Conservation (phyloP, 2,329 filamentous ascomycete genomes). For the Chalara sp. region DNA sequence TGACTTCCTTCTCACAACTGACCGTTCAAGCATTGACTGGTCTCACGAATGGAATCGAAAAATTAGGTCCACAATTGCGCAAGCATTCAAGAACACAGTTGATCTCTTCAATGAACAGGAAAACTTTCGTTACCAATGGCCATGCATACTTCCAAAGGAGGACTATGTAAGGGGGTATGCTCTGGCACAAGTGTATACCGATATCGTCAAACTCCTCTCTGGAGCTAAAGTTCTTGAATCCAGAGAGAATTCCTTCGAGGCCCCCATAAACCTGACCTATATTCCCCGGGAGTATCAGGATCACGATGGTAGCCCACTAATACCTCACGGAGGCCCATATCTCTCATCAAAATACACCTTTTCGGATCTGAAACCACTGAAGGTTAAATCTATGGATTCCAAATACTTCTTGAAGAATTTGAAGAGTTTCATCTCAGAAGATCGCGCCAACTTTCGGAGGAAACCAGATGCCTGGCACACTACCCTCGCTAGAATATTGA, state of each 20-base stretch:
- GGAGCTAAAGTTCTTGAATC: not conserved
- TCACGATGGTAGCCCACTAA: not conserved
- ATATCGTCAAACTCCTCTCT: not conserved
- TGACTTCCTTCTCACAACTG: not conserved
- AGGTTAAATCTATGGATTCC: too few relatives aligned
- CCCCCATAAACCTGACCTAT: not conserved
- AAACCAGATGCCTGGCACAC: too few relatives aligned
- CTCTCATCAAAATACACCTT: too few relatives aligned
- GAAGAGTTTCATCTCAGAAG: too few relatives aligned
- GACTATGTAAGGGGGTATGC: not conserved
- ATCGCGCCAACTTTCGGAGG: too few relatives aligned
- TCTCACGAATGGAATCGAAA: not conserved
- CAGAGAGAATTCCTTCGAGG: not conserved
- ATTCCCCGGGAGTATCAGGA: not conserved
- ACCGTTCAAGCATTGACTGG: not conserved
- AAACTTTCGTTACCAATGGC: not conserved
- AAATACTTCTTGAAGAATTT: too few relatives aligned
- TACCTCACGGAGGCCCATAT: too few relatives aligned
- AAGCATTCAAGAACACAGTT: not conserved
- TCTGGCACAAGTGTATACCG: not conserved
- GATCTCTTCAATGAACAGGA: not conserved
- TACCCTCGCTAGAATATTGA: too few relatives aligned
- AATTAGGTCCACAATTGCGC: not conserved
- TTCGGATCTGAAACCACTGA: too few relatives aligned
- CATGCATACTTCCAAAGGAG: not conserved